These are phyloP conservation scores for Globisporangium paroecandrum DNA, from an alignment of 352 stramenopile species.

Conservation along the genomic window DNA sequence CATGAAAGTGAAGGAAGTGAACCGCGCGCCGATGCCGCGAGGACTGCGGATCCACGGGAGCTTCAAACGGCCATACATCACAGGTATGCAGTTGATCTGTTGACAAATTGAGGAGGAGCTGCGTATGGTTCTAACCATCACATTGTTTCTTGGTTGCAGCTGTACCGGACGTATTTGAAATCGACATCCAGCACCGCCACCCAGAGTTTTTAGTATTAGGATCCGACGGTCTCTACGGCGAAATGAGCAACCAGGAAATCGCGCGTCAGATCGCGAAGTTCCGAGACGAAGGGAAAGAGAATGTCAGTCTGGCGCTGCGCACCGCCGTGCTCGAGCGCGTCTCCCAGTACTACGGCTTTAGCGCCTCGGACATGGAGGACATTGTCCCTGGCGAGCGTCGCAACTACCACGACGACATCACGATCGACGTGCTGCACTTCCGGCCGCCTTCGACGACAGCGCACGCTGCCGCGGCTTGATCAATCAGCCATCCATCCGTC, in stretches of 20 bases:
- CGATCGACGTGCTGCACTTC: slow-evolving; percentile 69
- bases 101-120: no score
- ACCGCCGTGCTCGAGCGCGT: slow-evolving; percentile 47
- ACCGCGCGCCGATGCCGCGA: slow-evolving; percentile 55
- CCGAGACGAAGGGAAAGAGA: slow-evolving; percentile 44
- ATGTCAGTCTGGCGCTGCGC: slow-evolving; percentile 51
- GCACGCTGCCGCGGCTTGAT: slow-evolving; percentile 19
- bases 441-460: slow-evolving; percentile 21
- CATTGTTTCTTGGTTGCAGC: slow-evolving; percentile 12
- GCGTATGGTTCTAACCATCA: neutral
- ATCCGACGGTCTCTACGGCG: slow-evolving; percentile 59
- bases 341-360: slow-evolving; percentile 52
- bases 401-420: slow-evolving; percentile 75
- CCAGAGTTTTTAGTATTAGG: slow-evolving; percentile 63
- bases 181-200: slow-evolving; percentile 44
- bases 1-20: slow-evolving; percentile 77
- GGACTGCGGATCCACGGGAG: slow-evolving; percentile 50
- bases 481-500: neutral
- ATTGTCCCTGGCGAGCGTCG: slow-evolving; percentile 53
- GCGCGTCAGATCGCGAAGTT: slow-evolving; percentile 44
- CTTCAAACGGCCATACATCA: slow-evolving; percentile 62
- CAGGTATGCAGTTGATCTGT: slow-evolving; percentile 1
- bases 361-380: slow-evolving; percentile 39
- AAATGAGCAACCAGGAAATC: slow-evolving; percentile 65
- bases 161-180: slow-evolving; percentile 62